Evolutionary conservation across 2,329 filamentous ascomycete species (phyloP).

Genomic region (Coniochaeta ligniaria): DNA sequence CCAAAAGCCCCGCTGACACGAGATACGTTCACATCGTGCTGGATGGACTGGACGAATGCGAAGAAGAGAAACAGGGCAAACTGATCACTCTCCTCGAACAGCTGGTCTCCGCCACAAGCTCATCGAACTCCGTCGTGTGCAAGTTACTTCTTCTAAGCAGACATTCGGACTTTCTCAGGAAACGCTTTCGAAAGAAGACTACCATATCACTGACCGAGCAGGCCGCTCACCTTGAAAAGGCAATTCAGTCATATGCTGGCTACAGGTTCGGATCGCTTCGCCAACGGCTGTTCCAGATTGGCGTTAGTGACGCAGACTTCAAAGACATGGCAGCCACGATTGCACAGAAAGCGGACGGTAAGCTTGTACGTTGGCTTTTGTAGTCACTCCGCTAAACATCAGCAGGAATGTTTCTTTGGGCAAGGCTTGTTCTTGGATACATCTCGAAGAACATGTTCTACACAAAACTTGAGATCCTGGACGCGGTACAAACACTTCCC

Average conservation of each 20-base stretch:
- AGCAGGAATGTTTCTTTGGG: constrained; percentile 29
- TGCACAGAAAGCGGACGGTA: constrained; percentile 19
- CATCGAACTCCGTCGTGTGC: constrained; percentile 9
- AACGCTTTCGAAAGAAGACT: constrained; percentile 9
- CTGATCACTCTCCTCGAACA: constrained; percentile 11
- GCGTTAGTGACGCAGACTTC: constrained; percentile 10
- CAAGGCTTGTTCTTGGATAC: constrained; percentile 25
- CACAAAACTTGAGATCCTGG: constrained; percentile 14
- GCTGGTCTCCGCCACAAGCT: constrained; percentile 2
- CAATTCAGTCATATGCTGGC: constrained; percentile 14
- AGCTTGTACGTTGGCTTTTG: background rate
- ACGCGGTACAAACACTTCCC: constrained; percentile 15
- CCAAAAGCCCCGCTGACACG: constrained; percentile 1
- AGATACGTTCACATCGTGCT: constrained; percentile 18
- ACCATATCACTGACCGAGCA: constrained; percentile 18
- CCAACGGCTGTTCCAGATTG: constrained; percentile 10
- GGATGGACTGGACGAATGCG: constrained; percentile 19
- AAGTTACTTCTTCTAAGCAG: constrained; percentile 21
- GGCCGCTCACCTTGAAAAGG: constrained; percentile 8
- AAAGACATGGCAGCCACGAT: constrained; percentile 11
- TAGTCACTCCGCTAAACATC: background rate
- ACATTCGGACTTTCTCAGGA: constrained; percentile 8
- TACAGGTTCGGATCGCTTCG: constrained; percentile 7
- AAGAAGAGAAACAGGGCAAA: constrained; percentile 5
- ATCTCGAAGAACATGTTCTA: constrained; percentile 22